Evolutionary conservation across 352 stramenopile species (phyloP).

Genomic region (Globisporangium nagaii): DNA sequence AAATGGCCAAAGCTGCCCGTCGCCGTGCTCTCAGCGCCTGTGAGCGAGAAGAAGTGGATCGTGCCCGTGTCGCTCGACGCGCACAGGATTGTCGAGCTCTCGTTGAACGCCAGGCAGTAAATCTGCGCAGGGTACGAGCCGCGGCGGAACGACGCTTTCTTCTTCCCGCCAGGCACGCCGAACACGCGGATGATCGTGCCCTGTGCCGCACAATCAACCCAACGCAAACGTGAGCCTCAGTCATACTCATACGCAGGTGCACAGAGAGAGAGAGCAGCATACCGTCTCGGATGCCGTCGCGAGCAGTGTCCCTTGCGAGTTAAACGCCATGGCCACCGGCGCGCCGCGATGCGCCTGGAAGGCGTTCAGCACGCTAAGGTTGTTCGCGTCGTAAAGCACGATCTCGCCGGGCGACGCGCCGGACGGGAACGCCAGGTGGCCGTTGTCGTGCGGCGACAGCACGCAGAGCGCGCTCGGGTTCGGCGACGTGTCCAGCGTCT

Average conservation of each 20-base stretch:
- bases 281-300: slow-evolving; percentile 90
- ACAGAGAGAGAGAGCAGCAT: neutral
- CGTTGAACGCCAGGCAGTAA: slow-evolving; percentile 95
- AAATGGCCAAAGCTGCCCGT: slow-evolving; percentile 81
- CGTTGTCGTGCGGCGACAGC: slow-evolving; percentile 82
- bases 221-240: neutral
- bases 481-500: slow-evolving; percentile 87
- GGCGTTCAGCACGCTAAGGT: slow-evolving; percentile 88
- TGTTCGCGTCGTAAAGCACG: slow-evolving; percentile 91
- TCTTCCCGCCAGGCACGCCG: slow-evolving; percentile 88
- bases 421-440: slow-evolving; percentile 80
- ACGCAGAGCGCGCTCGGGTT: slow-evolving; percentile 84
- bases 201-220: slow-evolving; percentile 19
- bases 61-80: slow-evolving; percentile 96
- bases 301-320: slow-evolving; percentile 76
- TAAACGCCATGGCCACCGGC: slow-evolving; percentile 89
- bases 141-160: slow-evolving; percentile 91
- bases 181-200: slow-evolving; percentile 98
- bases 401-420: slow-evolving; percentile 82
- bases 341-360: slow-evolving; percentile 85
- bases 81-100: slow-evolving; percentile 90
- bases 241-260: slow-evolving; percentile 3
- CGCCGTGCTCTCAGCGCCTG: slow-evolving; percentile 56
- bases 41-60: slow-evolving; percentile 94
- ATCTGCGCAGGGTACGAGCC: slow-evolving; percentile 95